Percentiles rank a stretch among this genome's conserved stretches.
These are phyloP conservation scores for Parasitella parasitica DNA, from an alignment of 371 early-diverging fungal genomes.

Conservation along the genomic window DNA sequence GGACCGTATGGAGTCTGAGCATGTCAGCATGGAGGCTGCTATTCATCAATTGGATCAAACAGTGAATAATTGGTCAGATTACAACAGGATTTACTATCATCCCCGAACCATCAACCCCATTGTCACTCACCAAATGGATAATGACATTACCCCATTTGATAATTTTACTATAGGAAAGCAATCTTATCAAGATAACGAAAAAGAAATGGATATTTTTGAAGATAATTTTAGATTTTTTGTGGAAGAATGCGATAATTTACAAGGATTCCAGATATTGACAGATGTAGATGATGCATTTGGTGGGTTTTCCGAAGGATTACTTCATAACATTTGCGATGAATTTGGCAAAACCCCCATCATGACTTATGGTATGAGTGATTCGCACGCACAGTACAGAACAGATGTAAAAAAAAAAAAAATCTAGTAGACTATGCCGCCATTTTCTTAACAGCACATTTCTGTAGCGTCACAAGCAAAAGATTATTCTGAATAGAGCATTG, in stretches of 20 bases:
- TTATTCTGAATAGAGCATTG: constrained; percentile 50
- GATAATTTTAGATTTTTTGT: constrained; percentile 74
- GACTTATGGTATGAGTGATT: constrained; percentile 59
- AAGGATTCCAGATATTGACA: constrained; percentile 81
- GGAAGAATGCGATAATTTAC: constrained; percentile 85
- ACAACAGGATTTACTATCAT: constrained; percentile 73
- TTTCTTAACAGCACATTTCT: background rate
- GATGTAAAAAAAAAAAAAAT: constrained; percentile 26
- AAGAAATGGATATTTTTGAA: constrained; percentile 68
- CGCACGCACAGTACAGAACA: constrained; percentile 18
- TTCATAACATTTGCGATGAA: constrained; percentile 76
- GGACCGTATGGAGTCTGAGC: constrained; percentile 44
- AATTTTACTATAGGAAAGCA: constrained; percentile 71
- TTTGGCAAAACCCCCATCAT: constrained; percentile 72
- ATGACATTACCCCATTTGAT: constrained; percentile 70
- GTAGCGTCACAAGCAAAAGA: constrained; percentile 41
- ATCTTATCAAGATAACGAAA: constrained; percentile 65
- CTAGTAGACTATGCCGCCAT: background rate
- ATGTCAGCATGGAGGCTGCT: constrained; percentile 22
- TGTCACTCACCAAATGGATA: constrained; percentile 62
- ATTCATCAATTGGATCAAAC: constrained; percentile 33
- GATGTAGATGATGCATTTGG: constrained; percentile 78
- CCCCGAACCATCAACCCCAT: constrained; percentile 68
- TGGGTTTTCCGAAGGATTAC: constrained; percentile 65
- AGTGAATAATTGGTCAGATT: constrained; percentile 81